Evolutionary conservation across 108 stramenopile genomes (phyloP), one percentile per base, ranked within the genome.

Genomic region (Fistulifera solaris): DNA sequence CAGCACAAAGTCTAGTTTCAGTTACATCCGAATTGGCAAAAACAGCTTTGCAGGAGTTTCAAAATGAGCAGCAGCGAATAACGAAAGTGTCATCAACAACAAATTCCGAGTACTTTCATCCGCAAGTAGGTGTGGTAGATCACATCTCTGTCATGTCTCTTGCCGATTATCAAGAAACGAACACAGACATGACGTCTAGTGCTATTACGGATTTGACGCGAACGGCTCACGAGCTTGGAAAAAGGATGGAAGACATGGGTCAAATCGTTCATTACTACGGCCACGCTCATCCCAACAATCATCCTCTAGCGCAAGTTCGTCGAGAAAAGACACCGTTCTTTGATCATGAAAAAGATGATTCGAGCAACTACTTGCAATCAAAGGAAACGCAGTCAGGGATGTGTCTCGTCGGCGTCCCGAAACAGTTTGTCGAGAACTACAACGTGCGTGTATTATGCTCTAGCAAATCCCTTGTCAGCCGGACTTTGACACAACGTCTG

Each of bases 91-190:
- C 40, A 13, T 11, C 11, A 11, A 45, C 44, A 11, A 21, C 16
- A 17, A 45, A 45, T 45, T 4, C 14, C 54, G 31, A 16, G 18
- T 25, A 16, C 21, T 15, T 26, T 39, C 89, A 91, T 78, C 89
- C 89, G 2, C 72, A 56, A 45, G 89, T 91, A 35, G 85, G 89
- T 17, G 45, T 91, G 41, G 72, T 91, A 13, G 89, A 91, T 61
- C 89, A 91, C 57, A 70, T 91, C 16, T 61, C 85, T 0, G 67
- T 87, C 42, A 75, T 91, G 73, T 81, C 89, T 26, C 31, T 89
- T n/a, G 28, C 18, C 39, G 25, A 25, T 1, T 31, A 23, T 8
- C 31, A 59, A 52, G 40, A 45, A 47, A 54, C 44, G 15, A n/a
- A 59, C 15, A 52, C 38, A n/a, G n/a, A n/a, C n/a, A n/a, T n/a